These are phyloP conservation scores for Talaromyces sp. DNA, from an alignment of 2,329 filamentous ascomycete species.

Conservation along the genomic window DNA sequence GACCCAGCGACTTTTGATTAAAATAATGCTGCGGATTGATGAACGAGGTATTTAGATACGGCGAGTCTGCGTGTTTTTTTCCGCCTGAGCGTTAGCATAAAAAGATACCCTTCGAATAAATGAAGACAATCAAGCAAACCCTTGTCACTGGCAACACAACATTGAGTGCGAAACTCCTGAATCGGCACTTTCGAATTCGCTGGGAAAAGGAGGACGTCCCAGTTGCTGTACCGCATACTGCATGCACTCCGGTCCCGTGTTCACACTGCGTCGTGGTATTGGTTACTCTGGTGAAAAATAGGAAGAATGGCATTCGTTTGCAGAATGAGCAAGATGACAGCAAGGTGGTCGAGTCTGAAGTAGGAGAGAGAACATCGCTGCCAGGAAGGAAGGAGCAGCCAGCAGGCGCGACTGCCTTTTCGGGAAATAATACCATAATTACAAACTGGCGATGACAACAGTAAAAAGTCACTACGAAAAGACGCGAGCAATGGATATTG, in stretches of 20 bases:
- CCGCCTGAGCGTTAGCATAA: not conserved
- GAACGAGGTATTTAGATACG: constrained; percentile 31
- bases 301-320: not conserved
- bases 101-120: constrained; percentile 18
- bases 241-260: constrained; percentile 19
- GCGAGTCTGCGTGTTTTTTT: constrained; percentile 42
- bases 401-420: not conserved
- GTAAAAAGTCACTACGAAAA: not conserved
- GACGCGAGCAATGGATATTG: not conserved
- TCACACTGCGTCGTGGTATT: not conserved
- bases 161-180: constrained; percentile 77
- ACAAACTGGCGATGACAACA: not conserved
- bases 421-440: not conserved
- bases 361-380: too few species aligned
- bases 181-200: constrained; percentile 63
- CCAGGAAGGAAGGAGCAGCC: not conserved
- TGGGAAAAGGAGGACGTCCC: constrained; percentile 81
- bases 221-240: constrained; percentile 77
- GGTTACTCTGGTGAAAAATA: not conserved
- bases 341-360: not conserved
- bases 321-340: not conserved
- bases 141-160: constrained; percentile 59
- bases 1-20: constrained; percentile 31
- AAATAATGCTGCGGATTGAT: constrained; percentile 33
- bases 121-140: constrained; percentile 21